Evolutionary conservation across 495 filamentous ascomycete species (phyloP).

Genomic region (Aspergillus saccharolyticus): DNA sequence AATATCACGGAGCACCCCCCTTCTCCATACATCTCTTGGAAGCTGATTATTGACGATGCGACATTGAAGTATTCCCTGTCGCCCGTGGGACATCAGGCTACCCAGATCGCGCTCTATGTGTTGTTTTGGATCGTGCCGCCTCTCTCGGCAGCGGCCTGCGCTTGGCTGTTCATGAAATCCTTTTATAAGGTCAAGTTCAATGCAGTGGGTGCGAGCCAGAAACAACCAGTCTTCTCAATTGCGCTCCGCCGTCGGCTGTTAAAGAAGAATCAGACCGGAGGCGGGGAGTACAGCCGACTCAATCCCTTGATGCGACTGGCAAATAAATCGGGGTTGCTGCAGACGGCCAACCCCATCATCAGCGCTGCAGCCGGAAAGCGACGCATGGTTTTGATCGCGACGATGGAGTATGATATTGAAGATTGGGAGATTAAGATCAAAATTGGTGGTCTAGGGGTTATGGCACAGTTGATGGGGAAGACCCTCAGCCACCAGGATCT

Average conservation of each 20-base stretch:
- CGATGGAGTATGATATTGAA: conserved; percentile 69
- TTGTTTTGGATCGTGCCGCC: conserved; percentile 52
- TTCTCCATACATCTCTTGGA: conserved; percentile 52
- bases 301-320: conserved; percentile 28
- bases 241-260: conserved; percentile 31
- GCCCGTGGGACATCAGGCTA: conserved; percentile 48
- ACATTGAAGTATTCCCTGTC: conserved; percentile 46
- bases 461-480: conserved; percentile 66
- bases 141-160: conserved; percentile 41
- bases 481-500: conserved; percentile 62
- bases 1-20: conserved; percentile 56
- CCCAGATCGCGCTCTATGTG: conserved; percentile 54
- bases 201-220: conserved; percentile 52
- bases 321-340: conserved; percentile 39
- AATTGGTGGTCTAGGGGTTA: conserved; percentile 65
- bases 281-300: conserved; percentile 14
- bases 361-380: conserved; percentile 35
- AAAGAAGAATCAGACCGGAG: conserved; percentile 8
- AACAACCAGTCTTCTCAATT: conserved; percentile 28
- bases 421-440: conserved; percentile 70
- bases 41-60: conserved; percentile 52
- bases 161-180: conserved; percentile 56
- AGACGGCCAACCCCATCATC: conserved; percentile 39
- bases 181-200: conserved; percentile 71
- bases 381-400: conserved; percentile 59